These are phyloP conservation scores for Platanus orientalis DNA, from an alignment of 164 flowering plant species.

Conservation along the genomic window DNA sequence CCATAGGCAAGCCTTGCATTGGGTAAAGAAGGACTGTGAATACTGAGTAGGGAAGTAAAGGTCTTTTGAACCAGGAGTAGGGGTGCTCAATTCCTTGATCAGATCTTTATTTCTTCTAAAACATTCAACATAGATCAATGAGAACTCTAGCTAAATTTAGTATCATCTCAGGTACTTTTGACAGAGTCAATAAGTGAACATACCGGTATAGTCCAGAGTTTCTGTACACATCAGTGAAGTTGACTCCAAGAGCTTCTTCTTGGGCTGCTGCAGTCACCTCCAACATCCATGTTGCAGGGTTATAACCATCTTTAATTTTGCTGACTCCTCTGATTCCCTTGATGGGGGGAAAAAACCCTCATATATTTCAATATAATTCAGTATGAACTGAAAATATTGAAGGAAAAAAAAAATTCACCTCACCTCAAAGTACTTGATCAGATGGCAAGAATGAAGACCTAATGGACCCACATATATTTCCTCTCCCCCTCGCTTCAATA, in stretches of 20 bases:
- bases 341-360: background rate
- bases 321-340: slow-evolving; percentile 28
- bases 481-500: slow-evolving; percentile 54
- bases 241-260: slow-evolving; percentile 29
- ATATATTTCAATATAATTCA: background rate
- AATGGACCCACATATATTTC: slow-evolving; percentile 51
- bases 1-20: background rate
- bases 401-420: background rate
- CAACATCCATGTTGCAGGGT: slow-evolving; percentile 52
- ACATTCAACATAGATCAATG: background rate
- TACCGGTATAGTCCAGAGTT: slow-evolving; percentile 35
- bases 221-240: slow-evolving; percentile 30
- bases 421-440: slow-evolving; percentile 58
- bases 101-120: background rate
- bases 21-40: background rate
- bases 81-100: background rate
- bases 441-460: slow-evolving; percentile 38
- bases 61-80: background rate
- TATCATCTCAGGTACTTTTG: no score
- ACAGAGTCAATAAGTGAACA: background rate
- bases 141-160: background rate
- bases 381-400: background rate
- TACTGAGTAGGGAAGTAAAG: background rate
- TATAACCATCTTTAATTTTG: slow-evolving; percentile 36
- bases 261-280: slow-evolving; percentile 33